phyloP scores from a whole-genome alignment of 2,329 filamentous ascomycete genomes.

The Aspergillus sp. region DNA sequence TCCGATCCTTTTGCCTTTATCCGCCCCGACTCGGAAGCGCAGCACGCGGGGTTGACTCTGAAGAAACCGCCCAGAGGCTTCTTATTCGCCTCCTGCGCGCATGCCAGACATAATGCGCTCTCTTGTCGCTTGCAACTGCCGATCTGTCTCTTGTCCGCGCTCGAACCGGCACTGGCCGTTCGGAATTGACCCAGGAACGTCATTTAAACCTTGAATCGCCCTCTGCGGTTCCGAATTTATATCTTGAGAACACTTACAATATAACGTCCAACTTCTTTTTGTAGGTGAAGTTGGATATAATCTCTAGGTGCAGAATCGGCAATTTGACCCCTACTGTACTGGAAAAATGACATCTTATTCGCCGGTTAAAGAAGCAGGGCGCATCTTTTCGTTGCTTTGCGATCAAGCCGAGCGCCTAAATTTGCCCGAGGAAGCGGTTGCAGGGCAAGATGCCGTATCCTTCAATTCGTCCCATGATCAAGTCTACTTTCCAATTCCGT shows the following conservation, averaged over 20 bases:
- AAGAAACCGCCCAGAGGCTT: not conserved
- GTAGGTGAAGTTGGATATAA: not conserved
- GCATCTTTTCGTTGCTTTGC: constrained; percentile 38
- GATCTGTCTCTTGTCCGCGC: not conserved
- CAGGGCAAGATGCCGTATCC: constrained; percentile 33
- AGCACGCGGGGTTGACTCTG: not conserved
- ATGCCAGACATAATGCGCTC: not conserved
- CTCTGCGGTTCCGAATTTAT: not conserved
- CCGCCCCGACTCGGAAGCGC: constrained; percentile 5
- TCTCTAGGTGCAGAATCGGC: not conserved
- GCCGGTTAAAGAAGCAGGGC: constrained; percentile 36
- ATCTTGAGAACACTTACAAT: not conserved
- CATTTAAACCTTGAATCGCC: constrained; percentile 2
- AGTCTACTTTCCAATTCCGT: constrained; percentile 46
- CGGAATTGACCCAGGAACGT: constrained; percentile 9
- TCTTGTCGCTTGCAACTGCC: constrained; percentile 2
- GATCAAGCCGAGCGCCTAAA: constrained; percentile 34
- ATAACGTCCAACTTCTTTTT: not conserved
- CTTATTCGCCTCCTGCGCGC: constrained; percentile 1
- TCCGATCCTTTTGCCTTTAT: constrained; percentile 6
- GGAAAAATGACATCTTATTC: constrained; percentile 27
- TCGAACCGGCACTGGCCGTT: constrained; percentile 3
- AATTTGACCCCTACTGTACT: not conserved
- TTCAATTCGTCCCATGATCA: constrained; percentile 39
- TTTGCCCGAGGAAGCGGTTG: constrained; percentile 32